Evolutionary conservation across 106 monocot species (phyloP), one percentile per base, ranked within the genome.

Genomic region (Cymbidium sinense): DNA sequence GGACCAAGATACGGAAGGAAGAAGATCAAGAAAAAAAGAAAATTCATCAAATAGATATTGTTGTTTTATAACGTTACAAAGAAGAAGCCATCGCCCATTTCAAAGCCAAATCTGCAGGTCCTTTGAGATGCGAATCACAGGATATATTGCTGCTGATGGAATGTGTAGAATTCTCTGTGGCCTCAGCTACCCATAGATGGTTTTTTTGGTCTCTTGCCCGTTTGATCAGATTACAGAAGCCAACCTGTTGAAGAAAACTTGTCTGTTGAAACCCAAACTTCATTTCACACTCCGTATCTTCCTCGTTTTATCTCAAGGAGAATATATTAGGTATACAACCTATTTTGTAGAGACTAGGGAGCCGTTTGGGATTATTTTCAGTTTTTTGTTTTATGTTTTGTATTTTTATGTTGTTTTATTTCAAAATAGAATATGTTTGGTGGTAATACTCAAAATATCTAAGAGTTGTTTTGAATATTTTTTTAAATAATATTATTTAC

Each of bases 141-240:
- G 84, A 75, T 44, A 87, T 70, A 31, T 80, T 85, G 75, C 73
- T 35, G 27, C 54, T 81, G 41, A 80, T 73, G 76, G 79, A 75
- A 78, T 85, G 87, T 25, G 76, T 83, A 71, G 89, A 89, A 51
- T 75, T 79, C 20, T 92, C 92, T 23, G 87, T 87, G 54, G 89
- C 89, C 52, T 92, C 89, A 12, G 87, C 92, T 75, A 89, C 85
- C 92, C 87, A 89, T 43, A 92, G 79, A 80, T 82, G 82, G 75
- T 89, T 89, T 11, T 64, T 83, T 73, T 87, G 85, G 75, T 92
- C 92, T 70, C 84, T 87, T 39, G 87, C 76, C 73, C 87, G 74
- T 83, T 92, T 92, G 19, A 89, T 75, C 51, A 92, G 85, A 82
- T 92, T 92, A 78, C 62, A 82, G 44, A 89, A 92, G 29, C 81